Evolutionary conservation across 2,329 filamentous ascomycete species (phyloP), one percentile per base, ranked within the genome.

Genomic region (Aspergillus pseudotamarii): DNA sequence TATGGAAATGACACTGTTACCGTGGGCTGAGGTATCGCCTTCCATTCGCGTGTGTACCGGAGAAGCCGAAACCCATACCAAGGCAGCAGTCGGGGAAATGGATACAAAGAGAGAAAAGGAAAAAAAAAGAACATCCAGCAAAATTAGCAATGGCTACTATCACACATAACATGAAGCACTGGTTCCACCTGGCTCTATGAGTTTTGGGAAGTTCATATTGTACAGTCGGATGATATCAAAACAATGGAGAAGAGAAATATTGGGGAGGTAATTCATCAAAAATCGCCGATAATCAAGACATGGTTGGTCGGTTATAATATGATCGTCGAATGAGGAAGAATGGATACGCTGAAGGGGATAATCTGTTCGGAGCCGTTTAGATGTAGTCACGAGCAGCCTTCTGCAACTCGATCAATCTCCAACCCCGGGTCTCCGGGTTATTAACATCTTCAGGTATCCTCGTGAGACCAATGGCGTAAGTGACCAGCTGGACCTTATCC

Each of bases 381-480:
- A 90, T 89, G 73, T 91, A 98, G 81, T 99, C 95, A 74, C 95
- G 88, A 61, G 92, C 94, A 78, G 93, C 96, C 89, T 99, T 99
- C 80, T 99, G 95, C 84, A 99, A 88, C 83, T 99, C 95, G 75
- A 99, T 98, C 78, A 99, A 83, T 73, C 94, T 90, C 95, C 95
- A 99, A 36, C 95, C 95, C 75, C 94, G 87, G 12, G 95, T 99
- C 82, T 99, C 95, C 2, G 93, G 92, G 79, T 99, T 98, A 83
- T 90, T 94, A 70, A 98, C 94, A 71, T 99, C 95, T 76, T 99
- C 95, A 2, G 95, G 90, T 64, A 96, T 89, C 68, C 95, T 86
- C 4, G 95, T 99, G 64, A 99, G 91, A 72, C 95, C 95, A 71
- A 99, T 98, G 67, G 94, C 95, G 75, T 99, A 99, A 2, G 95